phyloP scores from a whole-genome alignment of 192 early-diverging fungal species.

The Helicostylum pulchrum region DNA sequence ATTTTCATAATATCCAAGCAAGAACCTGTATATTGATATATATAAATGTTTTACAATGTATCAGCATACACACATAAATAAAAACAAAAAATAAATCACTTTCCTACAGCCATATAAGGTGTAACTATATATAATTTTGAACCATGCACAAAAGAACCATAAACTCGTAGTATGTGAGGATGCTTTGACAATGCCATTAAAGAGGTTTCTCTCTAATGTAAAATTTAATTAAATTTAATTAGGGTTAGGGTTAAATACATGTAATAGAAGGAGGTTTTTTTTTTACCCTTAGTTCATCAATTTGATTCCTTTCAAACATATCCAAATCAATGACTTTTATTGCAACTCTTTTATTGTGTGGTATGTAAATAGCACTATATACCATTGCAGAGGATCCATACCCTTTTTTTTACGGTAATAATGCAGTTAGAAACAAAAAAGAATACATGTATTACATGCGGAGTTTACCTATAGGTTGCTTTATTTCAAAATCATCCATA shows the following conservation, averaged over 20 bases:
- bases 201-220: constrained; percentile 71
- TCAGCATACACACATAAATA: background rate
- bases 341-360: constrained; percentile 63
- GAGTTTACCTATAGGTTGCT: constrained; percentile 23
- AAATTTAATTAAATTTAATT: background rate
- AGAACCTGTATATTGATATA: constrained; percentile 53
- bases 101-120: constrained; percentile 68
- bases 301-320: constrained; percentile 86
- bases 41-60: background rate
- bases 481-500: constrained; percentile 31
- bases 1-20: constrained; percentile 88
- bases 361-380: constrained; percentile 74
- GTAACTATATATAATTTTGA: constrained; percentile 81
- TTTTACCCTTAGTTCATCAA: constrained; percentile 79
- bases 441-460: background rate
- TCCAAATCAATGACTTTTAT: constrained; percentile 89
- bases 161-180: constrained; percentile 75
- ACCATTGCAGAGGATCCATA: constrained; percentile 87
- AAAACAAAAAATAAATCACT: constrained; percentile 7
- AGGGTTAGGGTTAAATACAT: background rate
- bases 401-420: constrained; percentile 39
- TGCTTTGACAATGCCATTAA: constrained; percentile 88
- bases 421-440: background rate
- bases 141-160: constrained; percentile 79
- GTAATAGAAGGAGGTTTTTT: background rate